A percentile compares a stretch with the other conserved stretches of the same genome.
These are phyloP conservation scores for Sequoiadendron giganteum DNA, from an alignment of 75 land plant species.

Conservation along the genomic window DNA sequence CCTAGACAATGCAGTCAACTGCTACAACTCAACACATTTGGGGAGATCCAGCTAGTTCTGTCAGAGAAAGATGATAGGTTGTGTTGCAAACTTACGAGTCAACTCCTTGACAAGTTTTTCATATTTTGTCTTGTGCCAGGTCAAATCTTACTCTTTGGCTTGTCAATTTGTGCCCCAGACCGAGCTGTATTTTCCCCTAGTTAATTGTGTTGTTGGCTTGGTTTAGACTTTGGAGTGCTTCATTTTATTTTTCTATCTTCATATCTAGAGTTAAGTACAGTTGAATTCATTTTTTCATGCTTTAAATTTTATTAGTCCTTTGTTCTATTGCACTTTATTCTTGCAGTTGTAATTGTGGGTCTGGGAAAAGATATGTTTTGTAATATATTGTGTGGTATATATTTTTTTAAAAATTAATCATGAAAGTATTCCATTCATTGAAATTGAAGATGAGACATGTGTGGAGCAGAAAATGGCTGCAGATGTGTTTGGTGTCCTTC, in stretches of 20 bases:
- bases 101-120: not conserved
- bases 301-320: not conserved
- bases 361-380: not conserved
- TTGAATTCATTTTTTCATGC: not conserved
- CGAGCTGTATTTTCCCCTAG: not conserved
- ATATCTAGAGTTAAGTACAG: constrained; percentile 29
- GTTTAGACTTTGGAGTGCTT: not conserved
- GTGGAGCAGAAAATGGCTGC: constrained; percentile 55
- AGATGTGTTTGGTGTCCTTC: constrained; percentile 52
- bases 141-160: not conserved
- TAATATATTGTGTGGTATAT: not conserved
- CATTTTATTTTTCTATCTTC: not conserved
- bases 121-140: not conserved
- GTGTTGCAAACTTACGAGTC: not conserved
- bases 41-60: not conserved
- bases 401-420: not conserved
- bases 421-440: not conserved
- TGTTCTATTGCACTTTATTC: not conserved
- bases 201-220: not conserved
- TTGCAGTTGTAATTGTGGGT: not conserved
- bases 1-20: not conserved
- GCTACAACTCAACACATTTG: not conserved
- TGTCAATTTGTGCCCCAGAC: not conserved
- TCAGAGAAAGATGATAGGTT: not conserved
- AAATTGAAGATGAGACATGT: constrained; percentile 7